A percentile compares a stretch with the other conserved stretches of the same genome.
phyloP scores from a whole-genome alignment of 345 rosid genomes.

The Ailanthus altissimus region DNA sequence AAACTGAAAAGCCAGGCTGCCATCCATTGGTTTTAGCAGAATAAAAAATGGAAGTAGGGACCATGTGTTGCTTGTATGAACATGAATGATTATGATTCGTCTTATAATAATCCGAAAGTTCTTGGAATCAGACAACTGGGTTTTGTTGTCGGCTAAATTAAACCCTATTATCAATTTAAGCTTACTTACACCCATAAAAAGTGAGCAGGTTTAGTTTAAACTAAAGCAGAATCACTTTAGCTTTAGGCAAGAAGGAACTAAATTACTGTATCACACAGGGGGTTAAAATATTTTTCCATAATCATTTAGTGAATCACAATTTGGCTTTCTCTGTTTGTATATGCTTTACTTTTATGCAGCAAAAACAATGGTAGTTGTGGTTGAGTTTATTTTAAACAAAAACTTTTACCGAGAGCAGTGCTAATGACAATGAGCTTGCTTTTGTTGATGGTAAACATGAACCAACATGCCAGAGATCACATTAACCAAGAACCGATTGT shows the following conservation, averaged over 20 bases:
- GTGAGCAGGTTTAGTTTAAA: not conserved
- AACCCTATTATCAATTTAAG: no score
- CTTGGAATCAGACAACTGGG: conserved; percentile 40
- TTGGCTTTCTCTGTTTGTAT: not conserved
- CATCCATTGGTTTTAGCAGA: conserved; percentile 33
- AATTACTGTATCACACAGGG: not conserved
- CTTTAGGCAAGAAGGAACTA: not conserved
- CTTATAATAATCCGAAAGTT: conserved; percentile 28
- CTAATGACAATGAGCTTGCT: not conserved
- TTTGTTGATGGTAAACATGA: conserved; percentile 12
- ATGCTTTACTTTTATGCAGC: conserved; percentile 1
- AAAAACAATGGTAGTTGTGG: not conserved
- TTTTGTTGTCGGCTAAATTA: not conserved
- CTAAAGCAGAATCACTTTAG: not conserved
- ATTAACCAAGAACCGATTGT: not conserved
- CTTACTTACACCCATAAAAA: no score
- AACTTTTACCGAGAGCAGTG: not conserved
- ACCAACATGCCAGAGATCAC: conserved; percentile 13
- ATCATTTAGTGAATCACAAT: not conserved
- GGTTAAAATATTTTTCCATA: not conserved
- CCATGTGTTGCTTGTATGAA: conserved; percentile 16
- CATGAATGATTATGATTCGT: conserved; percentile 24
- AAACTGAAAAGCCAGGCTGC: conserved; percentile 56
- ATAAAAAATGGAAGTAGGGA: conserved; percentile 22
- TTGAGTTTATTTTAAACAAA: not conserved